Percentiles rank a stretch among this genome's conserved stretches.
Conservation (phyloP, 768 basidiomycete genomes). For the Hortiboletus flavorubellus region DNA sequence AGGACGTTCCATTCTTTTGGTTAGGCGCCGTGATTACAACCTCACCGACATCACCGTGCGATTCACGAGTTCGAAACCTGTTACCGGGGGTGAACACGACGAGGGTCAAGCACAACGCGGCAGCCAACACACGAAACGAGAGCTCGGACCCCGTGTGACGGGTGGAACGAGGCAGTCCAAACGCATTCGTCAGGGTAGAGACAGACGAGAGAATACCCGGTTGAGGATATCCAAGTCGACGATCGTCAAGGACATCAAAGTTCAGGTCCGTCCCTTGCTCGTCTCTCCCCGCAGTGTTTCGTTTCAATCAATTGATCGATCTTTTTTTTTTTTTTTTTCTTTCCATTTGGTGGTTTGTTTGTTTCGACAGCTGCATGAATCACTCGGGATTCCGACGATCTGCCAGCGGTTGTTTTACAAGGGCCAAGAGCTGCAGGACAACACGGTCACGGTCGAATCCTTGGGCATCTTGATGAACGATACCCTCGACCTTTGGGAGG, state of each 20-base stretch:
- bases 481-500: conserved; percentile 61
- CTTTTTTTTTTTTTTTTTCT: not conserved
- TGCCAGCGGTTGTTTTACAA: conserved; percentile 68
- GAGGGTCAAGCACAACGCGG: conserved; percentile 23
- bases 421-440: conserved; percentile 63
- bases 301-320: not conserved
- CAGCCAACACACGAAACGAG: conserved; percentile 28
- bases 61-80: conserved; percentile 35
- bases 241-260: conserved; percentile 76
- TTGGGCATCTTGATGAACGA: conserved; percentile 61
- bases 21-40: conserved; percentile 45
- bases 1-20: conserved; percentile 16
- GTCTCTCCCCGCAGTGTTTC: not conserved
- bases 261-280: conserved; percentile 46
- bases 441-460: conserved; percentile 45
- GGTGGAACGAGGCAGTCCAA: conserved; percentile 62
- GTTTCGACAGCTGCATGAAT: conserved; percentile 51
- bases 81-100: conserved; percentile 28
- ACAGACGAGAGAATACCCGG: conserved; percentile 46
- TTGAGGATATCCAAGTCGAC: conserved; percentile 60
- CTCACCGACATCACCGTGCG: conserved; percentile 62
- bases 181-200: conserved; percentile 59
- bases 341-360: not conserved
- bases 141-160: conserved; percentile 35
- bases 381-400: conserved; percentile 67